Evolutionary conservation across 1,284 basidiomycete species (phyloP), one percentile per base, ranked within the genome.

Genomic region (Rhodotorula sp.): DNA sequence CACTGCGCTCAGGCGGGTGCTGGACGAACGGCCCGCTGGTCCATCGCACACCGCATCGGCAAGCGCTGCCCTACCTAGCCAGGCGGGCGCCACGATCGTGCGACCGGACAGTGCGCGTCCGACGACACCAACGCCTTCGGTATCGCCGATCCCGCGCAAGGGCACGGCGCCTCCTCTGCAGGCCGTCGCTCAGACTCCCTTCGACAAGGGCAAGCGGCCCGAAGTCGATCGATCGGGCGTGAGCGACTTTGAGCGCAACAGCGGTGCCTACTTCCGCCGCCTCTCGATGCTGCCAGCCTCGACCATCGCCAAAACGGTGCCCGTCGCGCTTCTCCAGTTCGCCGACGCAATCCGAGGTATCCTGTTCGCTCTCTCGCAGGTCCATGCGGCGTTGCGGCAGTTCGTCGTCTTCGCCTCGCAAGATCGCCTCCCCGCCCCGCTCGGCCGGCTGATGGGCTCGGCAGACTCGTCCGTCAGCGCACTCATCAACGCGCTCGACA

Each of bases 311-410:
- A 88, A 88, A 74, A 85, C 88, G 21, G 86, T 97, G 16, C 91
- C 95, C 0, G 83, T 86, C 13, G 84, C 90, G 14, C 84, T 98
- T 23, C 84, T 90, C 42, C 86, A 86, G 56, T 86, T 96, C 48
- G 86, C 96, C 63, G 94, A 99, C 79, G 90, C 91, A 9, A 89
- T 92, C 59, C 90, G 96, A 44, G 94, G 92, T 19, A 89, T 99
- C 58, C 86, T 98, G 27, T 99, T 97, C 80, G 91, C 93, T 2
- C 85, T 96, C 67, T 93, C 92, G 45, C 95, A 98, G 82, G 88
- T 98, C 45, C 91, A 97, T 80, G 88, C 93, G 72, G 90, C 92
- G 0, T 84, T 99, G 42, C 89, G 92, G 69, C 92, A 97, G 78
- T 97, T 96, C 82, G 90, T 91, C 61, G 86, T 89, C 21, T 91